These are phyloP conservation scores for Microcera coccophila DNA, from an alignment of 2,329 filamentous ascomycete species.

Conservation along the genomic window DNA sequence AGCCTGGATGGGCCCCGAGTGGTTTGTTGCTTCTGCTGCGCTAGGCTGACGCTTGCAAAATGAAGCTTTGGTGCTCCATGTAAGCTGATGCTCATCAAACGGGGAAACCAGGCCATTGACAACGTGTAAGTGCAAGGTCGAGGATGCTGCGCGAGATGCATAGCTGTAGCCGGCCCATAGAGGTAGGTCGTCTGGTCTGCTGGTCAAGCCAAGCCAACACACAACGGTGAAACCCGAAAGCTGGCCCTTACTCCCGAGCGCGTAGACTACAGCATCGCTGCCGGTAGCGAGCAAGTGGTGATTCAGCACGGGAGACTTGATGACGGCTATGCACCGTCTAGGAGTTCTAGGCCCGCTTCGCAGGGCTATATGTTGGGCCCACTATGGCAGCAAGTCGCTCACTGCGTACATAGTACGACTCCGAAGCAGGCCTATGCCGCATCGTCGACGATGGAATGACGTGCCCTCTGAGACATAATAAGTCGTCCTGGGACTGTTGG, in stretches of 20 bases:
- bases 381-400: constrained; percentile 1
- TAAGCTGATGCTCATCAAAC: not conserved
- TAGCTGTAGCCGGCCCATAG: not conserved
- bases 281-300: too few relatives aligned
- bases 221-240: constrained; percentile 23
- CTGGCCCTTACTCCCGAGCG: too few relatives aligned
- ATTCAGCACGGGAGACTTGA: too few relatives aligned
- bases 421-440: too few relatives aligned
- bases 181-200: not conserved
- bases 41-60: not conserved
- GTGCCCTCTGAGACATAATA: constrained; percentile 1
- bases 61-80: not conserved
- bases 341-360: too few relatives aligned
- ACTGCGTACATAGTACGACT: too few relatives aligned
- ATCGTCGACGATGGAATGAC: constrained; percentile 23
- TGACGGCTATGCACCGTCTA: too few relatives aligned
- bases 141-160: not conserved
- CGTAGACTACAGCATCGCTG: too few relatives aligned
- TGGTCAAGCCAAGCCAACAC: not conserved
- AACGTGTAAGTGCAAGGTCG: not conserved
- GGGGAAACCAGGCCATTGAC: too few relatives aligned
- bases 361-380: constrained; percentile 4
- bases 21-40: not conserved
- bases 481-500: not conserved
- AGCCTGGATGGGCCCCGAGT: not conserved